phyloP scores from a whole-genome alignment of 1,284 basidiomycete species.

The Pseudozyma hubeiensis region DNA sequence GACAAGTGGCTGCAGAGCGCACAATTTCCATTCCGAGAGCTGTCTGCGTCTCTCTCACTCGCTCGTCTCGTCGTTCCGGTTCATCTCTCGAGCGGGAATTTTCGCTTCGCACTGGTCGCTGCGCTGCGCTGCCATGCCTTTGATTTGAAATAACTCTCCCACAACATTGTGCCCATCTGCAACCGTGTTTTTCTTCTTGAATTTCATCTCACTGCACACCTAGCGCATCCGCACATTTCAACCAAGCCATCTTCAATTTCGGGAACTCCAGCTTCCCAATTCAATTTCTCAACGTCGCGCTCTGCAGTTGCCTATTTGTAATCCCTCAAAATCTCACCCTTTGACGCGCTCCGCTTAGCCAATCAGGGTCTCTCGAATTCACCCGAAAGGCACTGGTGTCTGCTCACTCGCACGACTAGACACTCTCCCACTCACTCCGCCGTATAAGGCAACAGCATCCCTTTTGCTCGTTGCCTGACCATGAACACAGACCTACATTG shows the following conservation, averaged over 20 bases:
- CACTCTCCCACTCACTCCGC: neutral
- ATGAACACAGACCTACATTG: too few relatives aligned
- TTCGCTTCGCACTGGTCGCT: neutral
- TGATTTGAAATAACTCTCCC: too few relatives aligned
- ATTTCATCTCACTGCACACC: slow-evolving; percentile 10
- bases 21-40: slow-evolving; percentile 1
- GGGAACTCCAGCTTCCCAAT: neutral
- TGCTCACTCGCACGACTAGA: slow-evolving; percentile 35
- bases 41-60: neutral
- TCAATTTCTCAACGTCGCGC: slow-evolving; percentile 7
- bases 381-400: slow-evolving; percentile 26
- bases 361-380: slow-evolving; percentile 50
- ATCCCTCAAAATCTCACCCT: slow-evolving; percentile 4
- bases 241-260: neutral
- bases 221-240: slow-evolving; percentile 9
- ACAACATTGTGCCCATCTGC: slow-evolving; percentile 17
- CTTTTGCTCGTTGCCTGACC: too few relatives aligned
- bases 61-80: slow-evolving; percentile 5
- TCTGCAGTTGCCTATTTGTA: slow-evolving; percentile 33
- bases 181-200: slow-evolving; percentile 6
- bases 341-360: slow-evolving; percentile 23
- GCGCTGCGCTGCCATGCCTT: too few relatives aligned
- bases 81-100: slow-evolving; percentile 1
- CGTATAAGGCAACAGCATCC: too few relatives aligned
- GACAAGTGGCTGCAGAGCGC: neutral